These are phyloP conservation scores for Chrysoporthe cubensis DNA, from an alignment of 2,329 filamentous ascomycete genomes.

Conservation along the genomic window DNA sequence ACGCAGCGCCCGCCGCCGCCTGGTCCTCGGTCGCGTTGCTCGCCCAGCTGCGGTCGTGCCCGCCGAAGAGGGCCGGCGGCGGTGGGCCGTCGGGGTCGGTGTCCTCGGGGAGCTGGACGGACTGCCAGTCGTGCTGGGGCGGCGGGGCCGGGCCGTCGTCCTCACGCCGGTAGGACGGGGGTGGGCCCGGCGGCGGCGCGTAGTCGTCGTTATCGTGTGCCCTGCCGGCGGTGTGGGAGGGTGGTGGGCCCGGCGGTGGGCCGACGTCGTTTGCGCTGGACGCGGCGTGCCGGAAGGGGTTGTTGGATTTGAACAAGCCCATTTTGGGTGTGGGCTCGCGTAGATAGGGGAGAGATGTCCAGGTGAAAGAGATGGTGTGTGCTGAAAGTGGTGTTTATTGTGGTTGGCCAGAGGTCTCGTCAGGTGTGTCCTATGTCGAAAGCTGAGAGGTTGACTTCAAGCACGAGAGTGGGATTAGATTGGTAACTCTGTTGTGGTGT, in stretches of 20 bases:
- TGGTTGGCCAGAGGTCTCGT: too few species aligned
- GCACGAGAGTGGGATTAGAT: too few species aligned
- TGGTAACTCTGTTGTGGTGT: too few species aligned
- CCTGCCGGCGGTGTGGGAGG: conserved; percentile 26
- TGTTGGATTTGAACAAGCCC: conserved; percentile 25
- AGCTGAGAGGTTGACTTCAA: too few species aligned
- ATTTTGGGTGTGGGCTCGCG: not conserved
- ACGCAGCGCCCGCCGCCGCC: conserved; percentile 66
- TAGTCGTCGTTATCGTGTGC: conserved; percentile 8
- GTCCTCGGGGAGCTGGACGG: conserved; percentile 62
- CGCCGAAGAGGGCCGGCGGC: conserved; percentile 68
- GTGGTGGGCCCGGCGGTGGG: conserved; percentile 34
- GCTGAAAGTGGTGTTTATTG: too few species aligned
- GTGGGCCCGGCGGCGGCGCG: conserved; percentile 28
- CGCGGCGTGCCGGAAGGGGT: conserved; percentile 31
- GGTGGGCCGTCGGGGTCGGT: conserved; percentile 73
- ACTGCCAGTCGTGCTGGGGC: conserved; percentile 68
- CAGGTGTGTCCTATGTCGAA: too few species aligned
- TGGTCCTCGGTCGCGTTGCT: conserved; percentile 71
- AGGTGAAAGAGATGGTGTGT: not conserved
- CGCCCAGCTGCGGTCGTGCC: conserved; percentile 66
- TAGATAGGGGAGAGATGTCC: not conserved
- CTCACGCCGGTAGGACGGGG: not conserved
- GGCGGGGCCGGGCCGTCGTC: conserved; percentile 35
- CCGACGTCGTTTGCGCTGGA: conserved; percentile 25